Evolutionary conservation across 306 rosid species (phyloP).

Genomic region (Abrus precatorius): DNA sequence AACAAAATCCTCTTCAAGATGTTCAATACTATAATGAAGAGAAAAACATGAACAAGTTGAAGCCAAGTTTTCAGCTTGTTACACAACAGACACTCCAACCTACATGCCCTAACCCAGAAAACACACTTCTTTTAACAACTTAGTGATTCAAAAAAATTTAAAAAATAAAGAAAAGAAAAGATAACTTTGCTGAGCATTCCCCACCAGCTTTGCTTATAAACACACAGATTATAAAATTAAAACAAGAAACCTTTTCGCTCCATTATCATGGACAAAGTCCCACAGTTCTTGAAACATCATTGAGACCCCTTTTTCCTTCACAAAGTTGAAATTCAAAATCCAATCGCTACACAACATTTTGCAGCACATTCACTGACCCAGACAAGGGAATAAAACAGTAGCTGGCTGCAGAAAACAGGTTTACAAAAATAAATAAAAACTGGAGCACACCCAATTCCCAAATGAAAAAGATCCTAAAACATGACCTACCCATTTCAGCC

Average conservation of each 20-base stretch:
- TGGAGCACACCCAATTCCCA: conserved; percentile 39
- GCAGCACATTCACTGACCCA: conserved; percentile 35
- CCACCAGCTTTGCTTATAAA: conserved; percentile 55
- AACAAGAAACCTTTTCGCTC: conserved; percentile 37
- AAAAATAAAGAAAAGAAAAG: conserved; percentile 1
- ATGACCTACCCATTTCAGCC: conserved; percentile 52
- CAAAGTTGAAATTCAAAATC: conserved; percentile 37
- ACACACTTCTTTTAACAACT: conserved; percentile 37
- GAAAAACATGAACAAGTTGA: conserved; percentile 40
- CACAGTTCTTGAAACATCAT: conserved; percentile 37
- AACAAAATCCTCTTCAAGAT: conserved; percentile 8
- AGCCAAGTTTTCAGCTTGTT: not conserved
- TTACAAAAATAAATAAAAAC: not conserved
- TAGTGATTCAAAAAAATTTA: conserved; percentile 1
- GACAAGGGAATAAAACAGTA: conserved; percentile 65
- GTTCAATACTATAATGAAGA: conserved; percentile 16
- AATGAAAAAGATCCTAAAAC: conserved; percentile 20
- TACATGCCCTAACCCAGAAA: conserved; percentile 35
- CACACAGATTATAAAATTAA: conserved; percentile 28
- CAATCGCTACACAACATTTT: conserved; percentile 14
- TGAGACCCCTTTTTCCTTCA: conserved; percentile 37
- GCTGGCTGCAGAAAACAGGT: not conserved
- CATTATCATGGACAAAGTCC: conserved; percentile 16
- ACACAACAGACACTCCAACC: conserved; percentile 37
- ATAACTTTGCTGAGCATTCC: conserved; percentile 52